Evolutionary conservation across 805 yeast genomes (phyloP), one percentile per base, ranked within the genome.

Genomic region (Candida ovalis): DNA sequence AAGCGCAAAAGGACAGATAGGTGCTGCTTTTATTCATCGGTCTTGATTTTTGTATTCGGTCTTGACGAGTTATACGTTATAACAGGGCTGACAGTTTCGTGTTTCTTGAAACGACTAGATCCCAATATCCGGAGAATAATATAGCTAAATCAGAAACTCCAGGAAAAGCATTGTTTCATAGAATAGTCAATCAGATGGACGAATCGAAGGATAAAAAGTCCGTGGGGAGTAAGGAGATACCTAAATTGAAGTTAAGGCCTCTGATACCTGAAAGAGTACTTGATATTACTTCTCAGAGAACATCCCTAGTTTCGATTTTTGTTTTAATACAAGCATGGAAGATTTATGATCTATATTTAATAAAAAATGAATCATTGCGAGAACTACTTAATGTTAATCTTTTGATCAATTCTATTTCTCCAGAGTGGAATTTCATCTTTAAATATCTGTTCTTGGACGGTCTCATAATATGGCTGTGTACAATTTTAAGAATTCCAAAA

Each of bases 251-350:
- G 22, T 21, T 46, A 8, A 47, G 46, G 9, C 62, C 83, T 3
- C 67, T 86, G 38, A 81, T 92, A 38, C 88, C 96, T 0, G 74
- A 80, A 15, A 68, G 75, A 6, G 70, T 82, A 1, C 61, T 91
- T 23, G 96, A 89, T 53, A 78, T 79, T 5, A 88, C 88, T 2
- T 80, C 87, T 13, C 99, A 92, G 64, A 72, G 96, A 51, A 65
- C 81, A 32, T 75, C 88, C 47, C 75, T 82, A 2, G 63, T 83
- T n/a, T 77, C 88, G 1, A 51, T 87, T 10, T 88, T 89, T 61
- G 70, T 78, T 2, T 72, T 86, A 30, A 73, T 92, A n/a, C 97
- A 91, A 65, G 79, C 88, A n/a, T 86, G 86, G 79, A 92, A 94
- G 62, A 48, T 88, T 1, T 87, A 86, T 56, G 96, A 88, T 61